Percentiles rank a stretch among this genome's conserved stretches.
Evolutionary conservation across 2,329 filamentous ascomycete species (phyloP).

Genomic region (Verticillium tricorpus): DNA sequence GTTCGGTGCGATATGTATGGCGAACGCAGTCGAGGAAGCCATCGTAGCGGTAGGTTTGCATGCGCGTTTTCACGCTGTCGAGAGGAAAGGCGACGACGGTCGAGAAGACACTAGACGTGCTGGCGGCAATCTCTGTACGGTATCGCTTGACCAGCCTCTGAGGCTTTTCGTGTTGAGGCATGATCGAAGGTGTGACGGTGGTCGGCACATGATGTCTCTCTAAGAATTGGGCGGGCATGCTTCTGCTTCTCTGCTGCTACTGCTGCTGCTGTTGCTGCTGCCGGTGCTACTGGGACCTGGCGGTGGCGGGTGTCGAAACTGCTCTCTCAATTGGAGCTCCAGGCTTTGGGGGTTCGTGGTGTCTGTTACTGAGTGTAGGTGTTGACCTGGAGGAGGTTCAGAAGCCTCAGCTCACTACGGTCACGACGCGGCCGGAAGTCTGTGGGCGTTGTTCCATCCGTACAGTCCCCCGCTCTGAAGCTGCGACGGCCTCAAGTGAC

Average conservation of each 20-base stretch:
- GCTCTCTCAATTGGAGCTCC: background rate
- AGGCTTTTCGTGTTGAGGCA: slow-evolving; percentile 28
- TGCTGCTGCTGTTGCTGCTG: background rate
- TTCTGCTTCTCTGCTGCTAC: background rate
- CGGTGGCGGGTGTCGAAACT: background rate
- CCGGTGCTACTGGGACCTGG: background rate
- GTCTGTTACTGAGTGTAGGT: slow-evolving; percentile 28
- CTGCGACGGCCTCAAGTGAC: background rate
- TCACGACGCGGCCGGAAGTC: slow-evolving; percentile 41
- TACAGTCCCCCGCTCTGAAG: slow-evolving; percentile 1
- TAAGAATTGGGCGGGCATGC: slow-evolving; percentile 33
- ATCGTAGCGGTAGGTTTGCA: slow-evolving; percentile 80
- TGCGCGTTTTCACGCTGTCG: slow-evolving; percentile 84
- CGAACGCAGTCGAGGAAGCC: slow-evolving; percentile 70
- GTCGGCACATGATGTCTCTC: slow-evolving; percentile 39
- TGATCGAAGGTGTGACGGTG: slow-evolving; percentile 34
- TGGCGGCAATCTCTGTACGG: slow-evolving; percentile 75
- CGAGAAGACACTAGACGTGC: slow-evolving; percentile 70
- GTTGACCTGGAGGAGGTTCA: slow-evolving; percentile 47
- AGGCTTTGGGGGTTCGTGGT: background rate
- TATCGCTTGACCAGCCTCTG: slow-evolving; percentile 66
- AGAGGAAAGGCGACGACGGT: slow-evolving; percentile 80
- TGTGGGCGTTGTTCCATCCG: slow-evolving; percentile 12
- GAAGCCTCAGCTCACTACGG: slow-evolving; percentile 46
- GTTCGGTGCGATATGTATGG: slow-evolving; percentile 72